phyloP scores from a whole-genome alignment of 2,329 filamentous ascomycete genomes.

The Monosporascus sp. region DNA sequence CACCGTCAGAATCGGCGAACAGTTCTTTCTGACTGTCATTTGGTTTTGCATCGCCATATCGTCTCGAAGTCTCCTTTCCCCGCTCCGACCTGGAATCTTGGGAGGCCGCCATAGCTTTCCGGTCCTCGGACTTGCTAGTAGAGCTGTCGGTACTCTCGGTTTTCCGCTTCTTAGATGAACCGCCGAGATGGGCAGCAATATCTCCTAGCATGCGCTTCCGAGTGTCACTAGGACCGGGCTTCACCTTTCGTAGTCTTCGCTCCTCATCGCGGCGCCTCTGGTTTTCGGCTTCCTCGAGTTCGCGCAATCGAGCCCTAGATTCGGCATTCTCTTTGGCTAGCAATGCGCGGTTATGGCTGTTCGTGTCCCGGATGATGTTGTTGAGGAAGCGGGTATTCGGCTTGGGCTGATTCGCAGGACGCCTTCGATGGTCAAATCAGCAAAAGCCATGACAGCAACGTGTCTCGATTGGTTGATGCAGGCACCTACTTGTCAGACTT shows the following conservation, averaged over 20 bases:
- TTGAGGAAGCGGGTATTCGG: constrained; percentile 88
- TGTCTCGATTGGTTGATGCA: constrained; percentile 3
- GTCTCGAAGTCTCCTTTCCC: constrained; percentile 8
- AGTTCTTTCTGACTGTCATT: constrained; percentile 20
- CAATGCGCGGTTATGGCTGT: constrained; percentile 82
- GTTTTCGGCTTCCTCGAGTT: constrained; percentile 47
- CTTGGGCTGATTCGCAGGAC: constrained; percentile 62
- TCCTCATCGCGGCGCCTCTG: constrained; percentile 30
- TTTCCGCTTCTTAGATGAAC: constrained; percentile 32
- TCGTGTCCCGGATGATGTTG: constrained; percentile 82
- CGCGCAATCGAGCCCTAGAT: constrained; percentile 62
- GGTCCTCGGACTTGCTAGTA: constrained; percentile 2
- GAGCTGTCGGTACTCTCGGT: constrained; percentile 13
- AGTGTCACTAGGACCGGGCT: constrained; percentile 44
- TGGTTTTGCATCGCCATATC: constrained; percentile 16
- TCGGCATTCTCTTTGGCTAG: constrained; percentile 81
- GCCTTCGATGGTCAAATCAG: constrained; percentile 36
- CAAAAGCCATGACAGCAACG: not conserved
- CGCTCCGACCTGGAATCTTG: constrained; percentile 9
- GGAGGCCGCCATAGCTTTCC: constrained; percentile 3
- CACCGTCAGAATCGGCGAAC: constrained; percentile 5
- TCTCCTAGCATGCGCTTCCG: constrained; percentile 53
- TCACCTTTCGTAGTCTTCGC: constrained; percentile 30
- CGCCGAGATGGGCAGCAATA: constrained; percentile 53
- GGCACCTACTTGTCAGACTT: constrained; percentile 40